phyloP scores from a whole-genome alignment of 2,329 filamentous ascomycete genomes.

The Didymella pinodella region DNA sequence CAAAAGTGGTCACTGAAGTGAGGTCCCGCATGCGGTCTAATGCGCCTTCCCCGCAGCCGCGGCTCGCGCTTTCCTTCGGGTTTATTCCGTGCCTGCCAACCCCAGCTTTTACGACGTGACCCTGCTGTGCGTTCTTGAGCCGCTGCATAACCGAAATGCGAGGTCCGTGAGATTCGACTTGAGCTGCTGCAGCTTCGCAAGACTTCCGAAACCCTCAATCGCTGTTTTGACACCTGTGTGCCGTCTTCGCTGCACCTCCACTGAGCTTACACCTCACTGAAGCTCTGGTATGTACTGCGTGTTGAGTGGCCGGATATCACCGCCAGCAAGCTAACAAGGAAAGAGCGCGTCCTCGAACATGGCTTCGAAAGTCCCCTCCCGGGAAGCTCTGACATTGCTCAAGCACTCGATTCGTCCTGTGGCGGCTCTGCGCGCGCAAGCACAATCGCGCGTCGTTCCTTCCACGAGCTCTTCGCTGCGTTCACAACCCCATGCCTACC shows the following conservation, averaged over 20 bases:
- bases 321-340: constrained; percentile 3
- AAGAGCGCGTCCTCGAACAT: constrained; percentile 34
- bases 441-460: constrained; percentile 34
- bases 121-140: constrained; percentile 18
- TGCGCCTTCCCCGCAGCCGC: constrained; percentile 19
- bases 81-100: constrained; percentile 17
- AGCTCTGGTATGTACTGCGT: constrained; percentile 8
- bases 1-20: neutral
- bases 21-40: constrained; percentile 14
- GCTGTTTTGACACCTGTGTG: neutral
- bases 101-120: constrained; percentile 22
- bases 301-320: neutral
- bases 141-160: constrained; percentile 24
- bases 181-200: constrained; percentile 12
- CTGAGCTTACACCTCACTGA: neutral
- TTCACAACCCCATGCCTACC: constrained; percentile 25
- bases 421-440: constrained; percentile 30
- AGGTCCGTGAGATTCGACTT: constrained; percentile 11
- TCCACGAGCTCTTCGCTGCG: constrained; percentile 24
- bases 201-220: neutral
- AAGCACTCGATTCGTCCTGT: constrained; percentile 42
- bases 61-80: constrained; percentile 21
- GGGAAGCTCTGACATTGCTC: constrained; percentile 46
- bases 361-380: constrained; percentile 46
- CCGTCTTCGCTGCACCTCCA: neutral